These are phyloP conservation scores for Globisporangium splendens DNA, from an alignment of 352 stramenopile genomes.

Conservation along the genomic window DNA sequence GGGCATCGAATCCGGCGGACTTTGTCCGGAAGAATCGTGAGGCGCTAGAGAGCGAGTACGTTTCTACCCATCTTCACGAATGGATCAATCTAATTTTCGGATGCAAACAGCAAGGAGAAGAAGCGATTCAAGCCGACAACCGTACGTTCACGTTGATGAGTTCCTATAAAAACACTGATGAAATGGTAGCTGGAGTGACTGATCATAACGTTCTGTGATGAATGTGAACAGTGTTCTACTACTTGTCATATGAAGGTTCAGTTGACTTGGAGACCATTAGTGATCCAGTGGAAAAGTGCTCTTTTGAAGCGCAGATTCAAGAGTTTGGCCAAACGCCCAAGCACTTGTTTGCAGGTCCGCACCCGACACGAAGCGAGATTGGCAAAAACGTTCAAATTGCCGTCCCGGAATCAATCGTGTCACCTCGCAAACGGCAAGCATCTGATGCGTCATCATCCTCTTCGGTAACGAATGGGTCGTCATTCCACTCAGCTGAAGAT, in stretches of 20 bases:
- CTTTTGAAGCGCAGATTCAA: conserved; percentile 92
- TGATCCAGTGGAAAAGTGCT: conserved; percentile 91
- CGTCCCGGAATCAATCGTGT: conserved; percentile 31
- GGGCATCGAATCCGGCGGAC: conserved; percentile 83
- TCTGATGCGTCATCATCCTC: conserved; percentile 7
- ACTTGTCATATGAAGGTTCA: conserved; percentile 84
- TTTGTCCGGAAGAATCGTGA: conserved; percentile 92
- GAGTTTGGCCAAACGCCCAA: conserved; percentile 91
- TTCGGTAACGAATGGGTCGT: conserved; percentile 4
- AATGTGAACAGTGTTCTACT: conserved; percentile 79
- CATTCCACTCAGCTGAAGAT: conserved; percentile 6
- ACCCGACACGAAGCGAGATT: conserved; percentile 62
- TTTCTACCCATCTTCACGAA: conserved; percentile 92
- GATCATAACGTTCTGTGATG: background rate
- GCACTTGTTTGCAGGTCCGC: conserved; percentile 57
- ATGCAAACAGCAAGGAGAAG: conserved; percentile 93
- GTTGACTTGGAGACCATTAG: conserved; percentile 84
- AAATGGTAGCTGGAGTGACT: too few relatives aligned
- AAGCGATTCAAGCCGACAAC: conserved; percentile 76
- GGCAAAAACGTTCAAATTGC: conserved; percentile 54
- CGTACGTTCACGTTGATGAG: conserved; percentile 34
- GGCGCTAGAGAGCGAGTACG: conserved; percentile 96
- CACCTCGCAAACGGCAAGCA: conserved; percentile 23
- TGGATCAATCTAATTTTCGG: conserved; percentile 99
- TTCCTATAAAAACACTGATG: background rate